Conservation (phyloP, 2,329 filamentous ascomycete genomes). For the Diaporthe sp. region DNA sequence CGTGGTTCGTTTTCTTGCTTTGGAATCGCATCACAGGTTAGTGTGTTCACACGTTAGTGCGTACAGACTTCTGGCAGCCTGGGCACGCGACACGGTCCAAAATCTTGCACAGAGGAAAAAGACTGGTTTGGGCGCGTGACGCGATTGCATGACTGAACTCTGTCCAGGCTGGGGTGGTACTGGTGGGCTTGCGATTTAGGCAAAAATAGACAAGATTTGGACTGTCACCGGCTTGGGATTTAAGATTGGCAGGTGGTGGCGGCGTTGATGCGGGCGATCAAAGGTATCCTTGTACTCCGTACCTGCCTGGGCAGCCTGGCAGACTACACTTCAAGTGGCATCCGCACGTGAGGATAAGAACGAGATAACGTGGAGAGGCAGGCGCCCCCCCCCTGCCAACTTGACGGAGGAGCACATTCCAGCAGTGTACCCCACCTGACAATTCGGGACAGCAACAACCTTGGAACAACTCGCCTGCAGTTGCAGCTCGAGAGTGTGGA, state of each 20-base stretch:
- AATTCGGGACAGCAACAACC: not conserved
- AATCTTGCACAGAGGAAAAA: not conserved
- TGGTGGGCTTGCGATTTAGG: conserved; percentile 1
- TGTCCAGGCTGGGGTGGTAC: no score
- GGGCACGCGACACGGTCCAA: conserved; percentile 5
- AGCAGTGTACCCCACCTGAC: not conserved
- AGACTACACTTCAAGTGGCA: no score
- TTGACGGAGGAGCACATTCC: no score
- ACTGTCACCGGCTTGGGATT: not conserved
- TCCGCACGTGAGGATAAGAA: not conserved
- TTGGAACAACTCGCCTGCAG: not conserved
- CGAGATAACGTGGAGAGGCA: not conserved
- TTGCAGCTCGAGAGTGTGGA: no score
- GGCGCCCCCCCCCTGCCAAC: no score
- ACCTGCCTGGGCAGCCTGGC: no score
- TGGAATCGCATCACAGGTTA: not conserved
- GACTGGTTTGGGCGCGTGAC: not conserved
- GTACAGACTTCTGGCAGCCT: no score
- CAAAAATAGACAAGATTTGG: not conserved
- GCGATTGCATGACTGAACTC: not conserved
- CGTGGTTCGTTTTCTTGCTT: not conserved
- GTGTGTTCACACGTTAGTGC: not conserved
- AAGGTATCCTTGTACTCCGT: not conserved
- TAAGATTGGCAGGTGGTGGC: not conserved
- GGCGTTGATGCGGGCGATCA: not conserved